Conservation (phyloP, 768 basidiomycete genomes). For the Boletus speciosus region DNA sequence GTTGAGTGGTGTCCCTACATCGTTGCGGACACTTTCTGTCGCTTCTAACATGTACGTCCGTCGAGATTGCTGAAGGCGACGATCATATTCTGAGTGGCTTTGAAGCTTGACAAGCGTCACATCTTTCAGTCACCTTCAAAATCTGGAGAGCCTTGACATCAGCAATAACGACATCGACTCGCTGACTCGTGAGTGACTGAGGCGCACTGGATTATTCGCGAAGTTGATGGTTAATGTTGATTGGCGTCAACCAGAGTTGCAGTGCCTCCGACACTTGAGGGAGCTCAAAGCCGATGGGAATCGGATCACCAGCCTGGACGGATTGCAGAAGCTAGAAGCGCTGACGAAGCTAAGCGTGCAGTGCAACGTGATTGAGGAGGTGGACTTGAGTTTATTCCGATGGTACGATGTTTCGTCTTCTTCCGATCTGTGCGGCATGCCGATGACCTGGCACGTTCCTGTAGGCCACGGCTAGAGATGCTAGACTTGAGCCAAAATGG, state of each 20-base stretch:
- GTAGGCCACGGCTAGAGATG: conserved; percentile 66
- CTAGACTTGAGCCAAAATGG: conserved; percentile 79
- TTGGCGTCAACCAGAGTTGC: conserved; percentile 57
- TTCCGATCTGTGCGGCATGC: conserved; percentile 3
- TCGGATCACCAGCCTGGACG: conserved; percentile 66
- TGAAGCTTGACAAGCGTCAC: conserved; percentile 78
- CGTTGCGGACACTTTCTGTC: conserved; percentile 73
- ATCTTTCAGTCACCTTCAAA: conserved; percentile 81
- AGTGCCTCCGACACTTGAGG: conserved; percentile 78
- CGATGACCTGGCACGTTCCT: conserved; percentile 10
- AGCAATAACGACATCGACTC: conserved; percentile 88
- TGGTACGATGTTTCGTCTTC: conserved; percentile 49
- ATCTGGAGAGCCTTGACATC: conserved; percentile 87
- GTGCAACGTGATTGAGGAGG: conserved; percentile 60
- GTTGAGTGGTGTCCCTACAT: conserved; percentile 73
- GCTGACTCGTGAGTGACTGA: conserved; percentile 64
- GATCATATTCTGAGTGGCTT: conserved; percentile 12
- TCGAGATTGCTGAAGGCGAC: conserved; percentile 7
- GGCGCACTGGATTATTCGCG: background rate
- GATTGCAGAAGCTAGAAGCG: conserved; percentile 74
- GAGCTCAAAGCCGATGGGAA: conserved; percentile 92
- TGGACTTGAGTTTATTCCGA: conserved; percentile 59
- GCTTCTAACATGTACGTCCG: conserved; percentile 62
- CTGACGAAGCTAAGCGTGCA: conserved; percentile 82
- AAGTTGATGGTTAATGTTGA: background rate